Evolutionary conservation across 2,329 filamentous ascomycete species (phyloP), one percentile per base, ranked within the genome.

Genomic region (Ilyonectria sp.): DNA sequence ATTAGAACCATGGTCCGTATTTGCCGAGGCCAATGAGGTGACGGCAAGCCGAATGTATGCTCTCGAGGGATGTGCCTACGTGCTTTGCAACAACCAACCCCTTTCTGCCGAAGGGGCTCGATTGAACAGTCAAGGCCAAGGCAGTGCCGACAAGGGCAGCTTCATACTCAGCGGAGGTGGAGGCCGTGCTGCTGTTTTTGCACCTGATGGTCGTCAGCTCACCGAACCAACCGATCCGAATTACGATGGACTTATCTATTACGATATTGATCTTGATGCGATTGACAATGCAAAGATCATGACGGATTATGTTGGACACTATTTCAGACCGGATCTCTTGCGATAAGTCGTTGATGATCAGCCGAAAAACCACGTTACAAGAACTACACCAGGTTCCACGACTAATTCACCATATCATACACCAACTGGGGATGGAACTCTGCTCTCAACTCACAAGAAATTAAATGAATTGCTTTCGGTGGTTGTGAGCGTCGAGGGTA

Each of bases 221-320:
- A 59, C 56, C 6, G 29, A 49, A 10, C 26, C 31, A 5, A 50
- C 44, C 1, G 56, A 59, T 11, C 56, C 56, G 6, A 35, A 59
- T n/a, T 59, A 37, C 4, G 56, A 59, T 26, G 56, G 56, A 4
- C 43, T 59, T n/a, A 49, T 59, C n/a, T 59, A 59, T 19, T 21
- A 29, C 29, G 56, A 59, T 15, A 49, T 49, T 50, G 44, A 59
- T 15, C 29, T 59, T 15, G 56, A 59, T 19, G 33, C 47, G 13
- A 59, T 59, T 6, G 43, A 50, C 11, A 9, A 49, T 13, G 56
- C 56, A 11, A 59, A 59, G 19, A 37, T 29, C 5, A 26, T 59
- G 26, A 40, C 56, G 6, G 56, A 59, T 29, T 40, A n/a, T 37
- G 56, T 59, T 6, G 56, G 56, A 11, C 56, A 59, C 19, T 59